Percentiles rank a stretch among this genome's conserved stretches.
Conservation (phyloP, 352 stramenopile genomes). For the Globisporangium iwayamae region DNA sequence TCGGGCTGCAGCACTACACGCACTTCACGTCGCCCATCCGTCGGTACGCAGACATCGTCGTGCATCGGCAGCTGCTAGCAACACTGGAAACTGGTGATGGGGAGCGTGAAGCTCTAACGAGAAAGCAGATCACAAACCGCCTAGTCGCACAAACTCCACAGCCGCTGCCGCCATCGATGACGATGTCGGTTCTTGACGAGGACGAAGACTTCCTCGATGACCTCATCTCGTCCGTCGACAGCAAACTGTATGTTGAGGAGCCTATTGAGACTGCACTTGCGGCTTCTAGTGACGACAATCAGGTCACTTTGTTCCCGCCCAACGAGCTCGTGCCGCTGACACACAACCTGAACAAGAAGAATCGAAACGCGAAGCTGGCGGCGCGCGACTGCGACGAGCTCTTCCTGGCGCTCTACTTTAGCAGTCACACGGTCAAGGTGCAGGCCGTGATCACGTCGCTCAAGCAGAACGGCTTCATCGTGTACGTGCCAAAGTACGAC, state of each 20-base stretch:
- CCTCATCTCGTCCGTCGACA: conserved; percentile 60
- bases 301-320: conserved; percentile 36
- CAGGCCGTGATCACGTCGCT: conserved; percentile 87
- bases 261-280: no score
- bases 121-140: not conserved
- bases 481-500: conserved; percentile 92
- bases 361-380: conserved; percentile 87
- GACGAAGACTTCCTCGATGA: conserved; percentile 64
- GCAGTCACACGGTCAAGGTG: conserved; percentile 76
- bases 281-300: conserved; percentile 14
- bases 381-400: conserved; percentile 87
- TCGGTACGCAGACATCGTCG: conserved; percentile 88
- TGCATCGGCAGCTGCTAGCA: conserved; percentile 87
- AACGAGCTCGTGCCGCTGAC: conserved; percentile 76
- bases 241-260: conserved; percentile 37
- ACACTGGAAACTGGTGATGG: conserved; percentile 25
- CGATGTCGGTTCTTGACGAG: conserved; percentile 53
- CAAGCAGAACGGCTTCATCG: conserved; percentile 91
- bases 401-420: conserved; percentile 93
- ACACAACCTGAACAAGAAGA: conserved; percentile 88
- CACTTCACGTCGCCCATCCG: conserved; percentile 92
- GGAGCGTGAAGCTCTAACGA: not conserved
- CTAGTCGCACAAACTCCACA: conserved; percentile 2
- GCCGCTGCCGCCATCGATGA: conserved; percentile 40
- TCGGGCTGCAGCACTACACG: conserved; percentile 88